Evolutionary conservation across 495 filamentous ascomycete species (phyloP).

Genomic region (Aspergillus homomorphus): DNA sequence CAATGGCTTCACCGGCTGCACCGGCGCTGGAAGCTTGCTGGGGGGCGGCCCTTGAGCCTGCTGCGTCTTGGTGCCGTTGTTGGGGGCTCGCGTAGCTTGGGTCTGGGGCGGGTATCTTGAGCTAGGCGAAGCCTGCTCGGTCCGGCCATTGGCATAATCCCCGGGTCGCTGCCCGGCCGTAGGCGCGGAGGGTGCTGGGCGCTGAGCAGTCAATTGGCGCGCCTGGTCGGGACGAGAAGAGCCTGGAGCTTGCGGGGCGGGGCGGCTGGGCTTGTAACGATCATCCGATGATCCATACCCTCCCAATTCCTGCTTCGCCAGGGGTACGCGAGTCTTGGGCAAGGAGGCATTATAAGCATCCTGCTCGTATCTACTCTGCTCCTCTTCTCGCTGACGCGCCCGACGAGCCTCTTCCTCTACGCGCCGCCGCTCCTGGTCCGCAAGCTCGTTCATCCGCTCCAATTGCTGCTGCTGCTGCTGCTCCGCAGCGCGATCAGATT

Average conservation of each 20-base stretch:
- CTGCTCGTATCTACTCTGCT: constrained; percentile 67
- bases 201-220: constrained; percentile 51
- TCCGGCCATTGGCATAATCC: constrained; percentile 21
- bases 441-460: constrained; percentile 49
- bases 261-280: constrained; percentile 80
- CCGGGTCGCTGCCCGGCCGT: constrained; percentile 28
- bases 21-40: constrained; percentile 58
- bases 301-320: constrained; percentile 86
- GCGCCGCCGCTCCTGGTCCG: constrained; percentile 48
- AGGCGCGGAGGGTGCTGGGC: constrained; percentile 57
- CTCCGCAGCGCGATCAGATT: constrained; percentile 38
- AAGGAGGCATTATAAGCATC: constrained; percentile 85
- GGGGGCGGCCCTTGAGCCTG: constrained; percentile 45
- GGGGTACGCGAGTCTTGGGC: constrained; percentile 67
- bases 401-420: constrained; percentile 53
- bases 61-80: constrained; percentile 31
- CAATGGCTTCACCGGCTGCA: constrained; percentile 76
- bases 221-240: constrained; percentile 42
- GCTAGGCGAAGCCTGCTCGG: constrained; percentile 32
- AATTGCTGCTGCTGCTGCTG: constrained; percentile 39
- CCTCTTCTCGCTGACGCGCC: constrained; percentile 58
- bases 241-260: constrained; percentile 53
- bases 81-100: constrained; percentile 34
- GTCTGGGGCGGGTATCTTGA: constrained; percentile 37
- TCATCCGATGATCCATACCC: constrained; percentile 57